A percentile compares a stretch with the other conserved stretches of the same genome.
These are phyloP conservation scores for Fragosphaeria purpurea DNA, from an alignment of 2,329 filamentous ascomycete genomes.

Conservation along the genomic window DNA sequence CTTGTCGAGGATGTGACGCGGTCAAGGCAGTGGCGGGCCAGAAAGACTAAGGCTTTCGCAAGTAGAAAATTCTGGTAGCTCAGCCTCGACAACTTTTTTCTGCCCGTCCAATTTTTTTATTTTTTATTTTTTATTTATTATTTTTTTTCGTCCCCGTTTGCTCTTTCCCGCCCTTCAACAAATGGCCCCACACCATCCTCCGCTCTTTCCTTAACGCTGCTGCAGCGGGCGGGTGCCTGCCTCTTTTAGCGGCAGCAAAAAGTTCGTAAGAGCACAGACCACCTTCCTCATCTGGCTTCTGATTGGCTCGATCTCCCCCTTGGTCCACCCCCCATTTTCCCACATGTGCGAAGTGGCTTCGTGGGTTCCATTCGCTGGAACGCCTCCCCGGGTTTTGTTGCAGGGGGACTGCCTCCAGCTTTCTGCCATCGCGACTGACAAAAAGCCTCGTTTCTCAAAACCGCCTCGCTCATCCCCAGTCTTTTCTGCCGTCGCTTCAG, in stretches of 20 bases:
- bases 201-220: neutral
- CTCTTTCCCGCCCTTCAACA: neutral
- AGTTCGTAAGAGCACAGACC: neutral
- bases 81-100: constrained; percentile 1
- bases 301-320: constrained; percentile 4
- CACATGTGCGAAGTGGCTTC: constrained; percentile 1
- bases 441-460: too few relatives aligned
- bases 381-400: too few relatives aligned
- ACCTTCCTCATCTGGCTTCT: neutral
- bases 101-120: constrained; percentile 5
- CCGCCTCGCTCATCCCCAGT: too few relatives aligned
- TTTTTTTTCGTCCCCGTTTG: neutral
- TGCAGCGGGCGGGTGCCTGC: neutral
- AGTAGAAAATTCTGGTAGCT: too few relatives aligned
- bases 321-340: neutral
- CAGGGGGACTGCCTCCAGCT: too few relatives aligned
- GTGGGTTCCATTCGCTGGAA: neutral
- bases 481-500: too few relatives aligned
- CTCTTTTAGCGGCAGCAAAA: neutral
- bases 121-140: neutral
- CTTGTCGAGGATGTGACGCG: too few relatives aligned
- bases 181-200: neutral
- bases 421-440: neutral
- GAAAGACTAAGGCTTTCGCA: too few relatives aligned
- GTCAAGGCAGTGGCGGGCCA: too few relatives aligned